Conservation (phyloP, 2,329 filamentous ascomycete species). For the Pleomassaria siparia region DNA sequence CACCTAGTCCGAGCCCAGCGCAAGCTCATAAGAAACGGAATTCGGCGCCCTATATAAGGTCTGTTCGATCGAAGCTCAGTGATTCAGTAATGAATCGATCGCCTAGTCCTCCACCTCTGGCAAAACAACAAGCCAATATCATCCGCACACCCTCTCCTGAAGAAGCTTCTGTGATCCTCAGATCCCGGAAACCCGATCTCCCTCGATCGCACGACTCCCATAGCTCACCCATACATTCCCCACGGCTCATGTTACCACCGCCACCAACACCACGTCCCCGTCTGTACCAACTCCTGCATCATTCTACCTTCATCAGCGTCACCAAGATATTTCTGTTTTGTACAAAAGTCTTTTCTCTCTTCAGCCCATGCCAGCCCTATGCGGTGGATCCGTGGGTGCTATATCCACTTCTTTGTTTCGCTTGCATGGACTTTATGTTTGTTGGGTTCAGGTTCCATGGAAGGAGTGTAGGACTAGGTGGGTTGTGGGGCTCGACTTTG, state of each 20-base stretch:
- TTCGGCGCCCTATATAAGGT: slow-evolving; percentile 29
- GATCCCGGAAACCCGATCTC: slow-evolving; percentile 32
- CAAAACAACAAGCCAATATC: slow-evolving; percentile 5
- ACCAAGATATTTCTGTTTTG: slow-evolving; percentile 66
- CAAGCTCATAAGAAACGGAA: slow-evolving; percentile 25
- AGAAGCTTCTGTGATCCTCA: slow-evolving; percentile 32
- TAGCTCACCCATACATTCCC: slow-evolving; percentile 6
- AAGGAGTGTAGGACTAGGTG: slow-evolving; percentile 28
- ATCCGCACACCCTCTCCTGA: slow-evolving; percentile 23
- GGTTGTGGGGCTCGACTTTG: slow-evolving; percentile 43
- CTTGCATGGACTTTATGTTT: slow-evolving; percentile 61
- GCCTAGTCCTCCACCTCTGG: slow-evolving; percentile 33
- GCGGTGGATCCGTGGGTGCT: slow-evolving; percentile 65
- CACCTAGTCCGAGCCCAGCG: slow-evolving; percentile 36
- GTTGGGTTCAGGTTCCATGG: slow-evolving; percentile 22
- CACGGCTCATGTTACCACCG: slow-evolving; percentile 38
- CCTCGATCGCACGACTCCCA: slow-evolving; percentile 14
- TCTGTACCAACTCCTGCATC: slow-evolving; percentile 19
- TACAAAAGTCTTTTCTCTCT: slow-evolving; percentile 66
- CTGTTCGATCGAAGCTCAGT: slow-evolving; percentile 37
- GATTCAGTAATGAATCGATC: slow-evolving; percentile 35
- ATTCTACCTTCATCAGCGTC: slow-evolving; percentile 35
- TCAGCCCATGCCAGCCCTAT: slow-evolving; percentile 71
- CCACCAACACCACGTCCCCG: slow-evolving; percentile 14
- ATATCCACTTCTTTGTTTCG: slow-evolving; percentile 68